Percentiles rank a stretch among this genome's conserved stretches.
These are phyloP conservation scores for Candida albicans DNA, from an alignment of 1,139 yeast genomes.

Conservation along the genomic window DNA sequence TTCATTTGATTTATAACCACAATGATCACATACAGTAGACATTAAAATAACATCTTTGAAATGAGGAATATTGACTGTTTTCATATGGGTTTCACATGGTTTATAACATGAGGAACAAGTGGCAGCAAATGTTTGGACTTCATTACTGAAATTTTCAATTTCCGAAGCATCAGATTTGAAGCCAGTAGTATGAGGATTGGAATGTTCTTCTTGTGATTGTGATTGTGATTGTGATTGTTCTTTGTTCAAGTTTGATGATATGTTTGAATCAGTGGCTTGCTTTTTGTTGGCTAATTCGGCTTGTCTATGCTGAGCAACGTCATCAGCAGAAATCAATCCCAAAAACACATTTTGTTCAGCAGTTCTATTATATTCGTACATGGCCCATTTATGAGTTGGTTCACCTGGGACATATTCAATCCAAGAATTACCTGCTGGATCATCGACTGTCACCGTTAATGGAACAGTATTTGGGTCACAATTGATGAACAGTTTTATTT, in stretches of 20 bases:
- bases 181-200: slow-evolving; percentile 55
- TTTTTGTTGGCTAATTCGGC: slow-evolving; percentile 37
- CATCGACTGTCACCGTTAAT: slow-evolving; percentile 77
- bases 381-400: slow-evolving; percentile 88
- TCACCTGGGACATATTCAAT: slow-evolving; percentile 88
- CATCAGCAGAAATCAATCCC: slow-evolving; percentile 84
- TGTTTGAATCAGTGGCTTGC: slow-evolving; percentile 35
- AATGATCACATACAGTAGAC: slow-evolving; percentile 89
- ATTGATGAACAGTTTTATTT: slow-evolving; percentile 56
- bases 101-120: slow-evolving; percentile 87
- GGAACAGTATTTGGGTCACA: slow-evolving; percentile 75
- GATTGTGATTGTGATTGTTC: slow-evolving; percentile 6
- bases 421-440: slow-evolving; percentile 98
- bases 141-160: slow-evolving; percentile 80
- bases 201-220: slow-evolving; percentile 11
- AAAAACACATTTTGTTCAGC: slow-evolving; percentile 85
- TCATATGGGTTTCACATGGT: slow-evolving; percentile 92
- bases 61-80: slow-evolving; percentile 94
- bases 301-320: slow-evolving; percentile 56
- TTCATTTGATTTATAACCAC: slow-evolving; percentile 97
- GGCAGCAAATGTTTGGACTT: slow-evolving; percentile 90
- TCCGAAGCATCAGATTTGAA: slow-evolving; percentile 70
- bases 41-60: slow-evolving; percentile 95
- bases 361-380: slow-evolving; percentile 77
- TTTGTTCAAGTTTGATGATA: slow-evolving; percentile 24